Conservation (phyloP, 768 basidiomycete genomes). For the Panaeolus papilionaceus region DNA sequence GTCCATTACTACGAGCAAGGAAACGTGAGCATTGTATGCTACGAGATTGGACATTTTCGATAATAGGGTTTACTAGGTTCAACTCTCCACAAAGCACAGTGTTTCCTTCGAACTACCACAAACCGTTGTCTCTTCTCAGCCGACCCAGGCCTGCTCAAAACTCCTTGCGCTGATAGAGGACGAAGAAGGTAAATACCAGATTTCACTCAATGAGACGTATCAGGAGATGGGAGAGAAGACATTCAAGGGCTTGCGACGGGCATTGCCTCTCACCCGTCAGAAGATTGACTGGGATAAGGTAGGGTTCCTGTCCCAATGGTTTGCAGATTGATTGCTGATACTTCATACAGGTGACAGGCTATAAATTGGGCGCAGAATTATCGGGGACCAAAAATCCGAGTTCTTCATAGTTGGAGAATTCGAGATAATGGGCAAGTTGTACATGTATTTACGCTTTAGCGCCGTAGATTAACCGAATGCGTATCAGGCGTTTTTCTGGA, state of each 20-base stretch:
- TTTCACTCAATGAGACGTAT: slow-evolving; percentile 81
- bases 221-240: slow-evolving; percentile 92
- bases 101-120: slow-evolving; percentile 69
- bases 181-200: slow-evolving; percentile 83
- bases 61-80: slow-evolving; percentile 62
- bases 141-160: slow-evolving; percentile 64
- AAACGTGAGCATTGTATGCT: slow-evolving; percentile 60
- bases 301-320: slow-evolving; percentile 19
- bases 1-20: slow-evolving; percentile 99
- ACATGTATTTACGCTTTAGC: slow-evolving; percentile 8
- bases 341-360: slow-evolving; percentile 48
- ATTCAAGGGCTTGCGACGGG: slow-evolving; percentile 89
- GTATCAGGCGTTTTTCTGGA: neutral
- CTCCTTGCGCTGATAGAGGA: slow-evolving; percentile 82
- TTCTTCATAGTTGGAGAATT: slow-evolving; percentile 32
- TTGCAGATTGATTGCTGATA: slow-evolving; percentile 12
- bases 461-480: slow-evolving; percentile 8
- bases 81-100: slow-evolving; percentile 80
- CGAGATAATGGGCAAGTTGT: neutral
- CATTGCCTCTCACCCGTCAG: slow-evolving; percentile 89
- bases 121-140: slow-evolving; percentile 57
- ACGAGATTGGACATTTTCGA: neutral
- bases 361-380: slow-evolving; percentile 81
- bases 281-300: slow-evolving; percentile 98
- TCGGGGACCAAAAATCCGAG: slow-evolving; percentile 68